Evolutionary conservation across 345 rosid species (phyloP).

Genomic region (Carallia pectinifolia): DNA sequence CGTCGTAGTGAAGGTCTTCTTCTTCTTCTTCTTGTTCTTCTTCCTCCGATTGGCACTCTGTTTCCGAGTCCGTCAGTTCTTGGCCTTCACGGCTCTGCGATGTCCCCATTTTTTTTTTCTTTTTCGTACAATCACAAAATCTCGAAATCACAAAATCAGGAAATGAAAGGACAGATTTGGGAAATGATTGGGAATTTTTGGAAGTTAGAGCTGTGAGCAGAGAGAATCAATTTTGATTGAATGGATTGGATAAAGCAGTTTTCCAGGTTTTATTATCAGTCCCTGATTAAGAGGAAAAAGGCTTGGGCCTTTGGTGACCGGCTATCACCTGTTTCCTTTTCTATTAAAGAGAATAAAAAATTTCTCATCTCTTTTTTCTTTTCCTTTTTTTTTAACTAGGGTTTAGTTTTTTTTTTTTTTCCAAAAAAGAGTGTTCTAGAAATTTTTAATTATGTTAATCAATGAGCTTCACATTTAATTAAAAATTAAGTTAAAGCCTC

Average conservation of each 20-base stretch:
- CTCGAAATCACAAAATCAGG: background rate
- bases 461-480: too few species aligned
- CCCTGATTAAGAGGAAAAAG: too few species aligned
- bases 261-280: background rate
- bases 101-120: conserved; percentile 18
- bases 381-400: too few species aligned
- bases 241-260: background rate
- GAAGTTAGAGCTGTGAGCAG: background rate
- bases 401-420: too few species aligned
- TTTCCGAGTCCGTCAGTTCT: conserved; percentile 22
- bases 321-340: conserved; percentile 8
- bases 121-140: background rate
- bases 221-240: background rate
- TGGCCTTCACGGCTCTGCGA: conserved; percentile 28
- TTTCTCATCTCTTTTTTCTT: too few species aligned
- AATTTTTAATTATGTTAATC: too few species aligned
- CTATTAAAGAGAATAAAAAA: background rate
- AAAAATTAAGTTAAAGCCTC: too few species aligned
- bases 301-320: background rate
- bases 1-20: conserved; percentile 14
- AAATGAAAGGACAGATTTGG: background rate
- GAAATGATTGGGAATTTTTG: background rate
- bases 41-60: conserved; percentile 21
- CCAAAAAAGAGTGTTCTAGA: too few species aligned
- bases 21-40: conserved; percentile 11